These are phyloP conservation scores for Centaurea solstitialis DNA, from an alignment of 129 eudicot species.

Conservation along the genomic window DNA sequence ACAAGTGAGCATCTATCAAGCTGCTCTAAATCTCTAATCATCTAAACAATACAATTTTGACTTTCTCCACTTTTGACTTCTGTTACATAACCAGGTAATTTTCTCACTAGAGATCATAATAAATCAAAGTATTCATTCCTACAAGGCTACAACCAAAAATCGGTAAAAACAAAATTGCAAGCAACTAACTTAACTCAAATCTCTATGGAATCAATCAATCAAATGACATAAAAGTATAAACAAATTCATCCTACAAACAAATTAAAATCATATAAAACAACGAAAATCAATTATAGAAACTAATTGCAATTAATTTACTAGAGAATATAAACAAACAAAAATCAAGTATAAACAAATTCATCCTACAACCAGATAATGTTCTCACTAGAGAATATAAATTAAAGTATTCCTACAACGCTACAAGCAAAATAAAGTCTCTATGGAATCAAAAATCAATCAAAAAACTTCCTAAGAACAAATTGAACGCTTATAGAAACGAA, in stretches of 20 bases:
- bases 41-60: background rate
- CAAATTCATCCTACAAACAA: background rate
- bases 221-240: background rate
- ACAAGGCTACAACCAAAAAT: background rate
- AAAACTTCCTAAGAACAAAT: too few relatives aligned
- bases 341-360: too few relatives aligned
- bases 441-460: too few relatives aligned
- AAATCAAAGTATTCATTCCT: background rate
- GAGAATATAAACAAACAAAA: too few relatives aligned
- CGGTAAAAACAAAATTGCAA: background rate
- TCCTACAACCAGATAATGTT: too few relatives aligned
- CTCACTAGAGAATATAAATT: too few relatives aligned
- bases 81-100: background rate
- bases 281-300: too few relatives aligned
- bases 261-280: background rate
- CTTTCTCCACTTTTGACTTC: slow-evolving; percentile 16
- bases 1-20: slow-evolving; percentile 7
- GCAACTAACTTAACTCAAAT: background rate
- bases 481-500: too few relatives aligned
- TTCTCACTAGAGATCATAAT: background rate
- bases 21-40: background rate
- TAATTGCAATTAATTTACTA: too few relatives aligned
- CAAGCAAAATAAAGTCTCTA: too few relatives aligned
- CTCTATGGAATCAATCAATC: background rate
- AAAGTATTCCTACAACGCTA: too few relatives aligned